Percentiles rank a stretch among this genome's conserved stretches.
phyloP scores from a whole-genome alignment of 2,329 filamentous ascomycete species.

The Penicillium sp. region DNA sequence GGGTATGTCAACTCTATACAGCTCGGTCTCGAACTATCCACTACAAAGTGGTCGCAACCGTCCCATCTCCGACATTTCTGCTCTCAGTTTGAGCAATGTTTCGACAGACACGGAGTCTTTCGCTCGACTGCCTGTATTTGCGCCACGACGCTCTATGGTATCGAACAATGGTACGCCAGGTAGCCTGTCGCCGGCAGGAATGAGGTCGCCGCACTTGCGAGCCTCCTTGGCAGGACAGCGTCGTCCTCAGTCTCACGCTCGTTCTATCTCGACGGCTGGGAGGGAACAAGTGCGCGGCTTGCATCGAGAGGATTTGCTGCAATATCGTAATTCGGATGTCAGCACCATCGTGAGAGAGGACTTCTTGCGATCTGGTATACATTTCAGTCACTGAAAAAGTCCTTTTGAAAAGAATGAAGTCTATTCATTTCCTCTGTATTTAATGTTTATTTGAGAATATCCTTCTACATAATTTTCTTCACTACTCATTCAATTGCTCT shows the following conservation, averaged over 20 bases:
- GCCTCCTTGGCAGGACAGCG: constrained; percentile 16
- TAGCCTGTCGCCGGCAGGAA: constrained; percentile 14
- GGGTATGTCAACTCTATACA: constrained; percentile 36
- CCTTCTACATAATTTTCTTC: not conserved
- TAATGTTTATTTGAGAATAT: constrained; percentile 2
- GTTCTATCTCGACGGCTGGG: constrained; percentile 32
- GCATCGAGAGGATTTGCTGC: constrained; percentile 38
- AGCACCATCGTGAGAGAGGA: constrained; percentile 41
- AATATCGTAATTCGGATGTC: constrained; percentile 45
- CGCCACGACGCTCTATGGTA: constrained; percentile 30
- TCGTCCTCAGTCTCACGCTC: constrained; percentile 21
- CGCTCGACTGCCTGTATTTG: constrained; percentile 39
- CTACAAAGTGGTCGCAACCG: constrained; percentile 20
- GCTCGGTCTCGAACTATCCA: constrained; percentile 24
- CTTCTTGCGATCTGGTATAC: constrained; percentile 34
- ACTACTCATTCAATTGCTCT: not conserved
- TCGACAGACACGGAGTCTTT: constrained; percentile 37
- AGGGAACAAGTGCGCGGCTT: constrained; percentile 38
- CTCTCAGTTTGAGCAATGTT: constrained; percentile 33
- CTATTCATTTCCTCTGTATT: not conserved
- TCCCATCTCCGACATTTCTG: constrained; percentile 32
- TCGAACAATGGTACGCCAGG: constrained; percentile 14
- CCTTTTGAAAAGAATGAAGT: not conserved
- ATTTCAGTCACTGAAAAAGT: constrained; percentile 1
- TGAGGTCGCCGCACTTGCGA: constrained; percentile 20